Conservation (phyloP, 345 rosid species). For the Abelmoschus esculentus region DNA sequence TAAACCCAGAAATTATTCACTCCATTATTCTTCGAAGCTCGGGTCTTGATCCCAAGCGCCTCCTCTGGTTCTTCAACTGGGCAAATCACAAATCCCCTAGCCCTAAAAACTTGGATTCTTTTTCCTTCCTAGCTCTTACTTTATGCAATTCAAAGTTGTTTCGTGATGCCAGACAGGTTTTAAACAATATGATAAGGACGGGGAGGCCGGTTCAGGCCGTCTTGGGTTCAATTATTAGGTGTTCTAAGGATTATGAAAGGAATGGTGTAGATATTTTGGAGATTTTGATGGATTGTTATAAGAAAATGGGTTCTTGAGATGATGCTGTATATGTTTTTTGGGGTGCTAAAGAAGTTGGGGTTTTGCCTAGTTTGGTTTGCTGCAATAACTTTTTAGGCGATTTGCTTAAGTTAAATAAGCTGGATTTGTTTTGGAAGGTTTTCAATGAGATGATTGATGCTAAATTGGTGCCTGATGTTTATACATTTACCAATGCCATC, state of each 20-base stretch:
- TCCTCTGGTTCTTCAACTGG: slow-evolving; percentile 61
- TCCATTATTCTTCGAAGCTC: slow-evolving; percentile 41
- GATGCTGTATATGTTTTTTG: slow-evolving; percentile 36
- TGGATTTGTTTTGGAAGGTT: slow-evolving; percentile 60
- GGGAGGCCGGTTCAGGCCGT: slow-evolving; percentile 34
- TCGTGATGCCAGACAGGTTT: slow-evolving; percentile 30
- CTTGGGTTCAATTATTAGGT: slow-evolving; percentile 40
- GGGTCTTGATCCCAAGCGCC: slow-evolving; percentile 44
- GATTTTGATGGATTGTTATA: slow-evolving; percentile 48
- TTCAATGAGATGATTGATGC: slow-evolving; percentile 44
- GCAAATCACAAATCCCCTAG: slow-evolving; percentile 26
- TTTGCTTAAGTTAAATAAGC: slow-evolving; percentile 40
- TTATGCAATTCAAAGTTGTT: slow-evolving; percentile 44
- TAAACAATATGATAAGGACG: slow-evolving; percentile 37
- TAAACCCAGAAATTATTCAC: slow-evolving; percentile 54
- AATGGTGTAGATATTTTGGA: slow-evolving; percentile 26
- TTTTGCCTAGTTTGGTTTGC: slow-evolving; percentile 34
- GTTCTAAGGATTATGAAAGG: slow-evolving; percentile 26
- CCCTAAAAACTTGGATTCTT: slow-evolving; percentile 42
- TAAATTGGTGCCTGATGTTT: slow-evolving; percentile 37
- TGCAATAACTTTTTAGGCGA: slow-evolving; percentile 55
- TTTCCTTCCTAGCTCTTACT: slow-evolving; percentile 40
- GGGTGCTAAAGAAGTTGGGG: slow-evolving; percentile 24
- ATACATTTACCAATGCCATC: slow-evolving; percentile 42
- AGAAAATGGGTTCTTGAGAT: slow-evolving; percentile 33